These are phyloP conservation scores for Santalum album DNA, from an alignment of 164 flowering plant genomes.

Conservation along the genomic window DNA sequence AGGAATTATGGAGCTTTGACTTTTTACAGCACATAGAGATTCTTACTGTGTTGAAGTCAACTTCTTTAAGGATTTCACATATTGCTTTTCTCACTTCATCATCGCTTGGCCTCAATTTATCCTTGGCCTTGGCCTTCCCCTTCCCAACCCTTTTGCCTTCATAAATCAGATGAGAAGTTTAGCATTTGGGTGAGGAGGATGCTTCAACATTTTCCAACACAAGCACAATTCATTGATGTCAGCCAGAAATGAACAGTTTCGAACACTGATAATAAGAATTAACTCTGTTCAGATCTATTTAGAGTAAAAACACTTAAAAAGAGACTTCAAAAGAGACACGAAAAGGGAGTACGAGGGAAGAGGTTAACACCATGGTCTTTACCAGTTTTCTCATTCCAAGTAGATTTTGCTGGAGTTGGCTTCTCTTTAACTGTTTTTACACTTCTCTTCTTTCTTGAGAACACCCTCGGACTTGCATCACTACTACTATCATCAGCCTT, in stretches of 20 bases:
- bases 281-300: no score
- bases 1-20: no score
- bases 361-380: background rate
- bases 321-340: background rate
- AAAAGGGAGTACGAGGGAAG: background rate
- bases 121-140: conserved; percentile 48
- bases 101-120: conserved; percentile 46
- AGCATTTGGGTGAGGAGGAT: no score
- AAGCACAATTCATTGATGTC: no score
- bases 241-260: no score
- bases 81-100: conserved; percentile 55
- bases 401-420: conserved; percentile 34
- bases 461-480: conserved; percentile 41
- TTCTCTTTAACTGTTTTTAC: conserved; percentile 35
- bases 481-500: conserved; percentile 35
- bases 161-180: background rate
- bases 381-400: conserved; percentile 54
- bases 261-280: no score
- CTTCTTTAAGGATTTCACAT: conserved; percentile 79
- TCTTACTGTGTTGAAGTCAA: conserved; percentile 83
- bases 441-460: conserved; percentile 58
- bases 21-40: no score
- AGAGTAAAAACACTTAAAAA: no score
- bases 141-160: conserved; percentile 38
- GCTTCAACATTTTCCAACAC: no score